A percentile compares a stretch with the other conserved stretches of the same genome.
phyloP scores from a whole-genome alignment of 805 yeast species.

The Candida coleopterorum region DNA sequence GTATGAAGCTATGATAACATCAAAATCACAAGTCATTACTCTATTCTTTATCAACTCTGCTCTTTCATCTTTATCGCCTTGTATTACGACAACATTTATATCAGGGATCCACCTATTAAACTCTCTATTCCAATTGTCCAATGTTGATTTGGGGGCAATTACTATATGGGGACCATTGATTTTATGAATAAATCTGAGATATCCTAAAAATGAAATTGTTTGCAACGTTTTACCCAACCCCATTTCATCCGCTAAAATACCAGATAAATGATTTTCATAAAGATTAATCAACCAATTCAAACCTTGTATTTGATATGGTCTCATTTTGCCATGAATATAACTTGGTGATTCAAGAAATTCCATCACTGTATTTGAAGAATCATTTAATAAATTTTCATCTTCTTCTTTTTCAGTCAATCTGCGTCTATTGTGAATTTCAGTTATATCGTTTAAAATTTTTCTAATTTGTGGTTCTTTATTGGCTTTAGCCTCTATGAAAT shows the following conservation, averaged over 20 bases:
- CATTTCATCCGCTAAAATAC: slow-evolving; percentile 84
- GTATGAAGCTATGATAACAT: slow-evolving; percentile 66
- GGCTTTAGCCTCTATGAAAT: slow-evolving; percentile 61
- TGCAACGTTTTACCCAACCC: slow-evolving; percentile 80
- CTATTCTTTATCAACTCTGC: slow-evolving; percentile 45
- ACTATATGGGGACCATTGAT: slow-evolving; percentile 71
- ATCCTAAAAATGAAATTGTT: slow-evolving; percentile 73
- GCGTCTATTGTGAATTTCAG: slow-evolving; percentile 24
- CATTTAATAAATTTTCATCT: slow-evolving; percentile 68
- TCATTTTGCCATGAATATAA: slow-evolving; percentile 52
- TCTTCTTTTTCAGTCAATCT: slow-evolving; percentile 75
- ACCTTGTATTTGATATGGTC: slow-evolving; percentile 79
- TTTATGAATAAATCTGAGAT: slow-evolving; percentile 55
- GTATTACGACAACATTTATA: slow-evolving; percentile 61
- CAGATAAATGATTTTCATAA: slow-evolving; percentile 63
- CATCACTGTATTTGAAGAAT: slow-evolving; percentile 35
- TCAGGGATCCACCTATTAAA: slow-evolving; percentile 79
- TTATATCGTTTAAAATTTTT: slow-evolving; percentile 44
- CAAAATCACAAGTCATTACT: slow-evolving; percentile 59
- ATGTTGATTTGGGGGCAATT: slow-evolving; percentile 74
- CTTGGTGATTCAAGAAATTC: slow-evolving; percentile 51
- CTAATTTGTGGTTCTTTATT: slow-evolving; percentile 52
- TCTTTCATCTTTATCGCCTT: slow-evolving; percentile 72
- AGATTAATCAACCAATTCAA: slow-evolving; percentile 72
- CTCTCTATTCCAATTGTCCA: slow-evolving; percentile 79